A percentile compares a stretch with the other conserved stretches of the same genome.
These are phyloP conservation scores for Hyphodiscus hymeniophilus DNA, from an alignment of 495 filamentous ascomycete species.

Conservation along the genomic window DNA sequence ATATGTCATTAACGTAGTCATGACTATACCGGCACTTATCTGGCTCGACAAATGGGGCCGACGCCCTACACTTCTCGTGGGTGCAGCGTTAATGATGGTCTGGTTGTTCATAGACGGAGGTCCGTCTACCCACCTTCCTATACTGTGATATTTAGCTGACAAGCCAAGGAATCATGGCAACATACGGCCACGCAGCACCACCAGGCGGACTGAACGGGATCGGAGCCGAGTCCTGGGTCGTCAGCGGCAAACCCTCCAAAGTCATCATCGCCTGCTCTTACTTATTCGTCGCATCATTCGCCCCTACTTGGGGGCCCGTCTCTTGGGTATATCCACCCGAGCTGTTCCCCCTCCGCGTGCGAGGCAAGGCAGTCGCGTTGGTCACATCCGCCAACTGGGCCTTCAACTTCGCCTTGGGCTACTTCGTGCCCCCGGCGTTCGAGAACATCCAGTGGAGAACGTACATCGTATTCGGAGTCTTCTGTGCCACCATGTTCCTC, in stretches of 20 bases:
- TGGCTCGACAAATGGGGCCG: conserved; percentile 73
- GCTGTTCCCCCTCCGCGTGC: conserved; percentile 66
- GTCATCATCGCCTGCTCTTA: conserved; percentile 67
- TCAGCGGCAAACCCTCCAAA: conserved; percentile 52
- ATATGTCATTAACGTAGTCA: conserved; percentile 72
- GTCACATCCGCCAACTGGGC: conserved; percentile 58
- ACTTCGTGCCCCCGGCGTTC: conserved; percentile 65
- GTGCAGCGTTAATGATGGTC: conserved; percentile 61
- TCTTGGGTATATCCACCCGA: conserved; percentile 73
- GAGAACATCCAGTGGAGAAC: conserved; percentile 64
- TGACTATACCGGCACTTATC: conserved; percentile 51
- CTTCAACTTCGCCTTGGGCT: conserved; percentile 66
- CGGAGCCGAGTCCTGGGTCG: no score
- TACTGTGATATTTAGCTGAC: conserved; percentile 62
- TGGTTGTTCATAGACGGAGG: conserved; percentile 44
- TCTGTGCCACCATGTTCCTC: conserved; percentile 53
- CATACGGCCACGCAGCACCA: no score
- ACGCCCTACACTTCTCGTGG: conserved; percentile 58
- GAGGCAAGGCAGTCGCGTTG: conserved; percentile 59
- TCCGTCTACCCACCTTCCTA: conserved; percentile 47
- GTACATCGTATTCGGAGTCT: conserved; percentile 68
- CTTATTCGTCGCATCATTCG: conserved; percentile 63
- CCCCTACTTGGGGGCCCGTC: conserved; percentile 59
- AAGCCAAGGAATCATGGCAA: no score
- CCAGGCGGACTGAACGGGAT: no score